Evolutionary conservation across 768 basidiomycete species (phyloP).

Genomic region (Phanerochaete sordida): DNA sequence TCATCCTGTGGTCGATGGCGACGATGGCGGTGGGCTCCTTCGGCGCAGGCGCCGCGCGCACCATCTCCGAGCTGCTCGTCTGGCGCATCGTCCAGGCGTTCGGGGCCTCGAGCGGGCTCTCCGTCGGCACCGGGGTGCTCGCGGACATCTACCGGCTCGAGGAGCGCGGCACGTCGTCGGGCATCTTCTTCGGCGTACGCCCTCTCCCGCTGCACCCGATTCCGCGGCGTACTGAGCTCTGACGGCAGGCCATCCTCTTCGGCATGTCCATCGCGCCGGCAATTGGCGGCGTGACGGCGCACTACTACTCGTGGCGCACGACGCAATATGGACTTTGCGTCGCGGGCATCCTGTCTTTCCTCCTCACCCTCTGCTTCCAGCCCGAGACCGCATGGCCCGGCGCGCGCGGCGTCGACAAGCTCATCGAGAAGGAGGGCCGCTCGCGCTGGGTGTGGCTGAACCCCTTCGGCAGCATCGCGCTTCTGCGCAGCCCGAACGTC

Average conservation of each 20-base stretch:
- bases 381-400: constrained; percentile 70
- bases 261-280: constrained; percentile 63
- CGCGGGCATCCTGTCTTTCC: constrained; percentile 35
- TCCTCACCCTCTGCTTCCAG: constrained; percentile 41
- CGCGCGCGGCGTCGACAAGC: constrained; percentile 49
- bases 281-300: constrained; percentile 50
- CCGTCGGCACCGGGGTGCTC: constrained; percentile 57
- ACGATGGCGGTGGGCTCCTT: constrained; percentile 55
- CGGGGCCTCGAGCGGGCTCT: constrained; percentile 54
- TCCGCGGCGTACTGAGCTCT: no score
- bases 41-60: constrained; percentile 48
- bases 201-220: background rate
- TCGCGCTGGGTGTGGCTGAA: constrained; percentile 48
- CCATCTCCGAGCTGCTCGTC: constrained; percentile 47
- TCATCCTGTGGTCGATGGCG: constrained; percentile 62
- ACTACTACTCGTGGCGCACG: constrained; percentile 65
- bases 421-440: constrained; percentile 9
- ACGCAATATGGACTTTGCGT: constrained; percentile 49
- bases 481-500: constrained; percentile 61
- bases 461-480: constrained; percentile 46
- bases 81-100: constrained; percentile 67
- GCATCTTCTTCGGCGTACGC: constrained; percentile 52
- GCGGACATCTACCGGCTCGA: constrained; percentile 66
- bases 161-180: constrained; percentile 57
- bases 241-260: constrained; percentile 46